Evolutionary conservation across 75 land plant genomes (phyloP).

Genomic region (Sequoiadendron giganteum): DNA sequence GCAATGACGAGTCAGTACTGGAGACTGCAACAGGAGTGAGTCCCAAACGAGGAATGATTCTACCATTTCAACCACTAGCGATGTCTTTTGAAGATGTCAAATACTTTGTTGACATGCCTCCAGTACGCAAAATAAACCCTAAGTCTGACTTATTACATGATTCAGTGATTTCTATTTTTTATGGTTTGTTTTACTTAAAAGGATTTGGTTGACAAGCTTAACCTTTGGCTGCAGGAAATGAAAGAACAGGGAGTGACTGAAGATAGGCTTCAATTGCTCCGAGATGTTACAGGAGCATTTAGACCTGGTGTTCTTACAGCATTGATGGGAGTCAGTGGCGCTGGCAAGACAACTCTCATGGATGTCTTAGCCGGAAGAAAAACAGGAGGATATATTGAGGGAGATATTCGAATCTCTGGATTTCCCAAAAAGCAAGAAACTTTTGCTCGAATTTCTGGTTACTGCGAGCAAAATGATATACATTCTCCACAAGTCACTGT

Average conservation of each 20-base stretch:
- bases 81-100: conserved; percentile 83
- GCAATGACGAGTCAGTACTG: conserved; percentile 4
- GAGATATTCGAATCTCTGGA: conserved; percentile 78
- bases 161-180: background rate
- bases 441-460: conserved; percentile 80
- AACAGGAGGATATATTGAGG: conserved; percentile 87
- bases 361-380: conserved; percentile 89
- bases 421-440: conserved; percentile 79
- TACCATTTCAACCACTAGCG: conserved; percentile 77
- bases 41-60: conserved; percentile 80
- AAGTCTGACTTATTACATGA: background rate
- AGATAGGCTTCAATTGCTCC: conserved; percentile 63
- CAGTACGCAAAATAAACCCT: conserved; percentile 28
- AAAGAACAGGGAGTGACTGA: conserved; percentile 76
- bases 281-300: conserved; percentile 67
- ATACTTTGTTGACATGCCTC: conserved; percentile 85
- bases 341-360: conserved; percentile 94
- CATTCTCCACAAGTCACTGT: conserved; percentile 89
- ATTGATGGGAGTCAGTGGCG: conserved; percentile 91
- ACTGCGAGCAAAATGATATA: conserved; percentile 80
- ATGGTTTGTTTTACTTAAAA: background rate
- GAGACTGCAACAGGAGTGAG: conserved; percentile 39
- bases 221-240: conserved; percentile 61
- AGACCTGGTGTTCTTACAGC: conserved; percentile 84
- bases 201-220: background rate